Conservation (phyloP, 176 grass and related monocot genomes). For the Puya raimondii region DNA sequence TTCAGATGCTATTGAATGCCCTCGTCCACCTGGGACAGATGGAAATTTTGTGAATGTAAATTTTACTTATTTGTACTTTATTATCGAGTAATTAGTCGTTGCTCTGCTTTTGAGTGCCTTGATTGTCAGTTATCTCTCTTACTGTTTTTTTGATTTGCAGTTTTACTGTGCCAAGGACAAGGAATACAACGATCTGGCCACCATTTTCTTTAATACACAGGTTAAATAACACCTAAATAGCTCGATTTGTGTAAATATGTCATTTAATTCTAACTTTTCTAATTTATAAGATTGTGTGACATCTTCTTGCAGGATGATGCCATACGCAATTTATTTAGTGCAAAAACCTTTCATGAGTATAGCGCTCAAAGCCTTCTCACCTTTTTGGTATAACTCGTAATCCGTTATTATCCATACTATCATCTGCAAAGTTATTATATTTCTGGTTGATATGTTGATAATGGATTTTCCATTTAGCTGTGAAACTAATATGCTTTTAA, state of each 20-base stretch:
- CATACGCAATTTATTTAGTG: slow-evolving; percentile 97
- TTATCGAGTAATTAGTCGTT: background rate
- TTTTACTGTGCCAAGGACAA: slow-evolving; percentile 90
- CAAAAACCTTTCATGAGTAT: slow-evolving; percentile 99
- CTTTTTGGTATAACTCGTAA: slow-evolving; percentile 61
- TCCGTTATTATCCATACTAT: slow-evolving; percentile 1
- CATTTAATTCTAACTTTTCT: slow-evolving; percentile 2
- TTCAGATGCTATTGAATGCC: slow-evolving; percentile 75
- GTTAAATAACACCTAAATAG: slow-evolving; percentile 23
- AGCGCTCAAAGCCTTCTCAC: slow-evolving; percentile 94
- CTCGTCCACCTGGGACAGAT: slow-evolving; percentile 91
- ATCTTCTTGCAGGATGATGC: slow-evolving; percentile 74
- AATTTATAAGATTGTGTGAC: background rate
- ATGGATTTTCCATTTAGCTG: too few relatives aligned
- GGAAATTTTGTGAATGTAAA: slow-evolving; percentile 98
- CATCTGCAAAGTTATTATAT: too few relatives aligned
- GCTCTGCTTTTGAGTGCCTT: background rate
- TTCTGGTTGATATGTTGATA: too few relatives aligned
- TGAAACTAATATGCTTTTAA: too few relatives aligned
- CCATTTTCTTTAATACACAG: slow-evolving; percentile 99
- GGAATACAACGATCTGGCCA: slow-evolving; percentile 98
- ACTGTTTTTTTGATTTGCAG: slow-evolving; percentile 33
- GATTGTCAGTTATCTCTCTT: background rate
- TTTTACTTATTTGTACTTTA: slow-evolving; percentile 16
- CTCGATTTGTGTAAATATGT: background rate